These are phyloP conservation scores for Durio zibethinus DNA, from an alignment of 345 rosid species.

Conservation along the genomic window DNA sequence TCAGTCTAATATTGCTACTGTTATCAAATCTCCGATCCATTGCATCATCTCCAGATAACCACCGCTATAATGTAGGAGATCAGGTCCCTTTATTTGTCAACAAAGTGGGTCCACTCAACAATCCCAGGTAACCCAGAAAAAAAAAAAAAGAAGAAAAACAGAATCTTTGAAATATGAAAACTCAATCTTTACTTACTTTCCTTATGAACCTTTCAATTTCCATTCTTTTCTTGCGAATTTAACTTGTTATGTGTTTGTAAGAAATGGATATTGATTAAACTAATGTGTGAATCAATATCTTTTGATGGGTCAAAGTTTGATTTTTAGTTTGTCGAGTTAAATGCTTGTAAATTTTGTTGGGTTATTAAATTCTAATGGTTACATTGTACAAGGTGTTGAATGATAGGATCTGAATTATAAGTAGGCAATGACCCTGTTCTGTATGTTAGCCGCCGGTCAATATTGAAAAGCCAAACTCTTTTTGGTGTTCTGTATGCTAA, in stretches of 20 bases:
- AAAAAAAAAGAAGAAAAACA: not conserved
- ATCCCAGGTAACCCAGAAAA: slow-evolving; percentile 53
- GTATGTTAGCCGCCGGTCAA: not conserved
- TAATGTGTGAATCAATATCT: not conserved
- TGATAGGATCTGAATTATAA: not conserved
- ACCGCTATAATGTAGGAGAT: slow-evolving; percentile 62
- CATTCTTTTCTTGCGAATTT: not conserved
- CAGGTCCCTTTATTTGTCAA: slow-evolving; percentile 69
- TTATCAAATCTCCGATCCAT: slow-evolving; percentile 23
- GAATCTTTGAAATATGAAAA: not conserved
- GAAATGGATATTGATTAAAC: not conserved
- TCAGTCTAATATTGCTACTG: not conserved
- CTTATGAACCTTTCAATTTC: not conserved
- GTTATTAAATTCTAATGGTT: not conserved
- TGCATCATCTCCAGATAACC: slow-evolving; percentile 32
- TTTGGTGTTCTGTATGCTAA: too few species aligned
- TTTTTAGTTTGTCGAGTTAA: not conserved
- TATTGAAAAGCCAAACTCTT: not conserved
- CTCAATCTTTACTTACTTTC: not conserved
- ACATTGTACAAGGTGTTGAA: not conserved
- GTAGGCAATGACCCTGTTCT: not conserved
- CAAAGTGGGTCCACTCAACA: slow-evolving; percentile 74
- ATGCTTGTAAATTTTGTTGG: not conserved
- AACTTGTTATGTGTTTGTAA: not conserved
- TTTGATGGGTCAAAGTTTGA: not conserved